Percentiles rank a stretch among this genome's conserved stretches.
phyloP scores from a whole-genome alignment of 2,329 filamentous ascomycete species.

The Apiospora saccharicola region DNA sequence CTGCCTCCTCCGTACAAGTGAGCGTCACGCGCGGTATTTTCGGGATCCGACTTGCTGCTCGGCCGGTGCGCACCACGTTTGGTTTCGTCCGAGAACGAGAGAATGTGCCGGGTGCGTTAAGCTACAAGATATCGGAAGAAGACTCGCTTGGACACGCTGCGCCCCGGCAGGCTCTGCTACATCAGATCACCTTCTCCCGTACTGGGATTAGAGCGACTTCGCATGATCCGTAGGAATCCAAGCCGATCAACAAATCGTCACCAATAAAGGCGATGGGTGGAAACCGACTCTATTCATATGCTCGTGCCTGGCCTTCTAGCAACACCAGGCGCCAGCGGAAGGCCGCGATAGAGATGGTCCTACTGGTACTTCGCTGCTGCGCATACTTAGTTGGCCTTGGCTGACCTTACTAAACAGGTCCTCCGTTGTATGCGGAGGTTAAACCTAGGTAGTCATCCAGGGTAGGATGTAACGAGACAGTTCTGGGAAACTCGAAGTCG shows the following conservation, averaged over 20 bases:
- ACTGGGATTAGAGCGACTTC: no score
- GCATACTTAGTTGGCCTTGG: no score
- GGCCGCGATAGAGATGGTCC: no score
- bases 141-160: constrained; percentile 3
- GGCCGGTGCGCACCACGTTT: not conserved
- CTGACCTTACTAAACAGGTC: no score
- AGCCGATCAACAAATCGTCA: not conserved
- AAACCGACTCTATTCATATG: not conserved
- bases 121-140: not conserved
- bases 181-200: not conserved
- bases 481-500: not conserved
- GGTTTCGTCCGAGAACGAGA: not conserved
- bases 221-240: not conserved
- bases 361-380: no score
- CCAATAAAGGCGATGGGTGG: not conserved
- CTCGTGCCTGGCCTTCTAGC: not conserved
- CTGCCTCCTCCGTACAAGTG: not conserved
- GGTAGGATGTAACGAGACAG: not conserved
- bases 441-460: not conserved
- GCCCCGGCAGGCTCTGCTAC: not conserved
- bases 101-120: not conserved
- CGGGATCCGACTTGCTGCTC: not conserved
- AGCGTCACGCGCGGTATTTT: not conserved
- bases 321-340: not conserved
- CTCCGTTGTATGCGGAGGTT: no score